Evolutionary conservation across 2,329 filamentous ascomycete genomes (phyloP).

Genomic region (Sporothrix pallida): DNA sequence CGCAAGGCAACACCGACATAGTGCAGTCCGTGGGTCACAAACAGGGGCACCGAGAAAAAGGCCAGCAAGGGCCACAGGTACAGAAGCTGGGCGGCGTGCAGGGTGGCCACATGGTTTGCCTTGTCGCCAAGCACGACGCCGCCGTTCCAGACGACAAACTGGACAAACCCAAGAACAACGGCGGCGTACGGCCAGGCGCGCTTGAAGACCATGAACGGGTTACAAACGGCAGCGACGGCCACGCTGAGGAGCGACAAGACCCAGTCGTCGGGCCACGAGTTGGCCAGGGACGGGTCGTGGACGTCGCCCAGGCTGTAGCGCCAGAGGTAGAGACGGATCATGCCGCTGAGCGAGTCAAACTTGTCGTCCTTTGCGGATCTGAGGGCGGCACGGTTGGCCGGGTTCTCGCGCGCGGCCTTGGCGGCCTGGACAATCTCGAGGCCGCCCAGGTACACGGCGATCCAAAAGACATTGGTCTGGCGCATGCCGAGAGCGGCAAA

Average conservation of each 20-base stretch:
- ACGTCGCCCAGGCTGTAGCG: slow-evolving; percentile 58
- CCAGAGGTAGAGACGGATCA: slow-evolving; percentile 49
- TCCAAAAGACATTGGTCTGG: slow-evolving; percentile 98
- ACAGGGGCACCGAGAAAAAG: slow-evolving; percentile 86
- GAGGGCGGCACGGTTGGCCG: background rate
- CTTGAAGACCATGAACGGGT: slow-evolving; percentile 53
- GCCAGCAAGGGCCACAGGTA: slow-evolving; percentile 91
- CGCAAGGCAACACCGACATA: background rate
- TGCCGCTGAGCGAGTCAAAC: slow-evolving; percentile 45
- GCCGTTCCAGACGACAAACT: slow-evolving; percentile 85
- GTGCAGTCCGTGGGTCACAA: slow-evolving; percentile 49
- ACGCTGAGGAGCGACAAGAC: slow-evolving; percentile 68
- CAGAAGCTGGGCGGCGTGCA: slow-evolving; percentile 90
- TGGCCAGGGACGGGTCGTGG: slow-evolving; percentile 59
- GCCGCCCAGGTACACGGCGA: slow-evolving; percentile 75
- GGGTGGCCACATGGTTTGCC: slow-evolving; percentile 86
- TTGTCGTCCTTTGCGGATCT: slow-evolving; percentile 36
- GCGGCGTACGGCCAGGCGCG: slow-evolving; percentile 65
- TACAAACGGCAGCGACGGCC: slow-evolving; percentile 59
- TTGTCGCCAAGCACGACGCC: slow-evolving; percentile 95
- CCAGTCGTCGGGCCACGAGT: slow-evolving; percentile 59
- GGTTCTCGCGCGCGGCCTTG: slow-evolving; percentile 40
- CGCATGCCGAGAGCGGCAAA: slow-evolving; percentile 74
- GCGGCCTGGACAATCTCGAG: slow-evolving; percentile 60
- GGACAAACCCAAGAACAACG: slow-evolving; percentile 70